Conservation (phyloP, 129 eudicot genomes). For the Smallanthus sonchifolius region DNA sequence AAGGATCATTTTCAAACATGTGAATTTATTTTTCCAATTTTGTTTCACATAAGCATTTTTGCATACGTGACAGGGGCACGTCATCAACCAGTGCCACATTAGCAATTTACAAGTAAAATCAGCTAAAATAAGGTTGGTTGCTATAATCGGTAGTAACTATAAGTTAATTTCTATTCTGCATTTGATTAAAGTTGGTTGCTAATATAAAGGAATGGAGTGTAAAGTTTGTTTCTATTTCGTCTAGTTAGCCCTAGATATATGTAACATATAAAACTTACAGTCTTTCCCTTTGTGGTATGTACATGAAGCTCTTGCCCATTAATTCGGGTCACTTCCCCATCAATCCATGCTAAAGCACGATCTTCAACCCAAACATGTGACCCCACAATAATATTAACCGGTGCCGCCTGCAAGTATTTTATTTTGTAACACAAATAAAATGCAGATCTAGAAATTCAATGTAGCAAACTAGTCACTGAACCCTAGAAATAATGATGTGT, state of each 20-base stretch:
- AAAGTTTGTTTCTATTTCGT: not conserved
- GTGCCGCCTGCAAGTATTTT: constrained; percentile 70
- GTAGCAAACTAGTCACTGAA: not conserved
- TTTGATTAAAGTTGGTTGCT: not conserved
- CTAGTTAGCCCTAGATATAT: not conserved
- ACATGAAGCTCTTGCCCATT: constrained; percentile 79
- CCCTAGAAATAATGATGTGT: not conserved
- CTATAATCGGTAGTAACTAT: not conserved
- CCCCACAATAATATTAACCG: constrained; percentile 87
- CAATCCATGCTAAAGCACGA: constrained; percentile 84
- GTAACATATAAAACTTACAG: constrained; percentile 40
- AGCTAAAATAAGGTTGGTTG: not conserved
- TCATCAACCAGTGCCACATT: not conserved
- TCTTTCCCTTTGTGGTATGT: constrained; percentile 72
- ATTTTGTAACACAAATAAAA: constrained; percentile 16
- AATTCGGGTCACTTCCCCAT: constrained; percentile 75
- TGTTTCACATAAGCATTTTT: not conserved
- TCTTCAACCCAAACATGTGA: constrained; percentile 99
- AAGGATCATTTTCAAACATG: not conserved
- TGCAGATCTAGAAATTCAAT: not conserved
- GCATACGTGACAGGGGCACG: not conserved
- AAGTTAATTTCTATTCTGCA: not conserved
- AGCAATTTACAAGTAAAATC: too few species aligned
- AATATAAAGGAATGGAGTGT: not conserved
- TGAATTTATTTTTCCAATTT: not conserved